A percentile compares a stretch with the other conserved stretches of the same genome.
phyloP scores from a whole-genome alignment of 331 rosid species.

The Quercus lobata region DNA sequence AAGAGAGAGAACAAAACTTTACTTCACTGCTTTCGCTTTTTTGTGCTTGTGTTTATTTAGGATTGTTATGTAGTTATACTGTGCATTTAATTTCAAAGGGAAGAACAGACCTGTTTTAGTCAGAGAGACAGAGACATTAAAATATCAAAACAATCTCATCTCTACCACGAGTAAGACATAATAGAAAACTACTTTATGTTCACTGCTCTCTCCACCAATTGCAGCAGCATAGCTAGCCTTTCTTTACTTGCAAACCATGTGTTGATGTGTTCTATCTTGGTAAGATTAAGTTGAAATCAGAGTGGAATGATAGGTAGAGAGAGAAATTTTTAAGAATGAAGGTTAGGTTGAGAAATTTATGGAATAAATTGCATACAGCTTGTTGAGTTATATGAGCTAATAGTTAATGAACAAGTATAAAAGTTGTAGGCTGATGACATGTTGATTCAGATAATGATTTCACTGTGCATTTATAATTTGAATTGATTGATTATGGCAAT shows the following conservation, averaged over 20 bases:
- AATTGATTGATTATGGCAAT: conserved; percentile 9
- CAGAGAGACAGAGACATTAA: background rate
- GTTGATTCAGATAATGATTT: background rate
- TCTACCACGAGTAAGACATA: background rate
- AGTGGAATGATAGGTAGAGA: background rate
- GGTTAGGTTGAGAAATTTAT: background rate
- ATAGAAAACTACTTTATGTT: background rate
- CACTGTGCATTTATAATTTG: background rate
- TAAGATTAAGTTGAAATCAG: background rate
- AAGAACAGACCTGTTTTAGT: background rate
- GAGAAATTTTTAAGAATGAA: background rate
- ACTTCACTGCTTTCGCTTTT: background rate
- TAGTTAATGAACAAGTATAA: background rate
- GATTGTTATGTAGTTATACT: background rate
- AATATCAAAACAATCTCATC: background rate
- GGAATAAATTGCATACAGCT: background rate
- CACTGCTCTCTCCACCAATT: background rate
- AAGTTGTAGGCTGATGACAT: background rate
- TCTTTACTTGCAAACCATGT: background rate
- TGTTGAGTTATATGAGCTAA: background rate
- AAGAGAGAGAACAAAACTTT: background rate
- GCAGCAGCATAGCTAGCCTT: background rate
- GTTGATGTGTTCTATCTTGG: background rate
- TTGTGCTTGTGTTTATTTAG: background rate
- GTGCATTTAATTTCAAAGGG: background rate